Evolutionary conservation across 139 green algal genomes (phyloP), one percentile per base, ranked within the genome.

Genomic region (Haematococcus sp.): DNA sequence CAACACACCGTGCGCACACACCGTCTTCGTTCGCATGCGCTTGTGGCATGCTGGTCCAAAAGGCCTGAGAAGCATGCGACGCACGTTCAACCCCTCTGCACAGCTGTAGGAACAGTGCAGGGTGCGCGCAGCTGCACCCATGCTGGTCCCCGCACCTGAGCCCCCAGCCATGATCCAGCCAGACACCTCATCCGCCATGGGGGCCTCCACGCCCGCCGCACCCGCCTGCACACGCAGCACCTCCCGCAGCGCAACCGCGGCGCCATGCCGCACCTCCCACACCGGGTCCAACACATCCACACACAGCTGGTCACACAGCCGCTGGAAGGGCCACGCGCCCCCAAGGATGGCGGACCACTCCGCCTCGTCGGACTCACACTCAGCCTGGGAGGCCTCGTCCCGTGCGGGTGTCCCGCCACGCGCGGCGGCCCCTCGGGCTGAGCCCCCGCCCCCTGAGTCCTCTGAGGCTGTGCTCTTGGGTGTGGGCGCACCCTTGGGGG

Each of bases 241-340:
- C 83, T 98, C 93, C 1, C 94, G 71, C 58, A 98, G 77, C 2
- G 79, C 94, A 40, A 95, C 54, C 3, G 91, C 93, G 0, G 91
- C 92, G 3, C 94, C 94, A 72, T 98, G 94, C 15, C 94, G 88
- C 20, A 88, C 80, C 75, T 94, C 84, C 92, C 91, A 96, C 19
- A 70, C 73, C 33, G 89, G 74, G 54, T 93, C 80, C 63, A 97
- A 84, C 46, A 95, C 49, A 56, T 95, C 84, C 30, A 86, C 25
- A 31, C 83, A 83, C 43, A 98, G 86, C 63, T 92, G 79, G 71
- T 97, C 90, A 28, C 68, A 90, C 31, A 97, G 43, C 1, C 63
- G 54, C 69, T 91, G 83, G 68, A 98, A 97, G 0, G 93, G 91
- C 94, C 94, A 98, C 13, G 60, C 58, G 11, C 93, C 93, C 9